phyloP scores from a whole-genome alignment of 2,329 filamentous ascomycete genomes.

The Microcyclosporella mali region DNA sequence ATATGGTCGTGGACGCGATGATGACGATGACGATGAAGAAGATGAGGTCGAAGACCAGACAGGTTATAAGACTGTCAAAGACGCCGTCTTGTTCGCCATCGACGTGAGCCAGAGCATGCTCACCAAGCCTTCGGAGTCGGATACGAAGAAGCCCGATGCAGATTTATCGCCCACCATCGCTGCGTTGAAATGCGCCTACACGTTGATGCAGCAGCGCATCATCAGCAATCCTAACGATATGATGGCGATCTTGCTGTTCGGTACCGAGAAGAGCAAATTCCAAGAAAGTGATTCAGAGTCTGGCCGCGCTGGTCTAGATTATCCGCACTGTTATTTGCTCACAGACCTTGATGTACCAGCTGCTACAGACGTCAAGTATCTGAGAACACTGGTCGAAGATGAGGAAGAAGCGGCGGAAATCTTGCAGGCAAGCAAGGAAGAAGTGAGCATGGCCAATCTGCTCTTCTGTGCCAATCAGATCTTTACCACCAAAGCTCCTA shows the following conservation, averaged over 20 bases:
- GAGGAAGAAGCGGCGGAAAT: constrained; percentile 65
- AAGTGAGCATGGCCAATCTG: constrained; percentile 76
- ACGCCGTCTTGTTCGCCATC: constrained; percentile 97
- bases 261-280: constrained; percentile 78
- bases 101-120: constrained; percentile 88
- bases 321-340: constrained; percentile 88
- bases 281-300: constrained; percentile 57
- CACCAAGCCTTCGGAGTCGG: constrained; percentile 53
- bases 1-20: constrained; percentile 24
- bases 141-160: constrained; percentile 68
- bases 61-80: constrained; percentile 84
- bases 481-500: constrained; percentile 89
- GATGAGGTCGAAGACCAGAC: constrained; percentile 63
- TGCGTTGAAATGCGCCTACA: constrained; percentile 87
- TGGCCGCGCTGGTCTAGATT: constrained; percentile 53
- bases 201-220: constrained; percentile 96
- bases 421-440: constrained; percentile 62
- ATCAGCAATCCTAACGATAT: constrained; percentile 94
- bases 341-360: constrained; percentile 82
- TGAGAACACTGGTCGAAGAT: constrained; percentile 71
- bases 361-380: constrained; percentile 74
- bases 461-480: constrained; percentile 94
- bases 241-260: constrained; percentile 92
- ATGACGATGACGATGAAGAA: constrained; percentile 57
- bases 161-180: constrained; percentile 70